A percentile compares a stretch with the other conserved stretches of the same genome.
phyloP scores from a whole-genome alignment of 2,329 filamentous ascomycete species.

The Phyllosticta citrichinensis region DNA sequence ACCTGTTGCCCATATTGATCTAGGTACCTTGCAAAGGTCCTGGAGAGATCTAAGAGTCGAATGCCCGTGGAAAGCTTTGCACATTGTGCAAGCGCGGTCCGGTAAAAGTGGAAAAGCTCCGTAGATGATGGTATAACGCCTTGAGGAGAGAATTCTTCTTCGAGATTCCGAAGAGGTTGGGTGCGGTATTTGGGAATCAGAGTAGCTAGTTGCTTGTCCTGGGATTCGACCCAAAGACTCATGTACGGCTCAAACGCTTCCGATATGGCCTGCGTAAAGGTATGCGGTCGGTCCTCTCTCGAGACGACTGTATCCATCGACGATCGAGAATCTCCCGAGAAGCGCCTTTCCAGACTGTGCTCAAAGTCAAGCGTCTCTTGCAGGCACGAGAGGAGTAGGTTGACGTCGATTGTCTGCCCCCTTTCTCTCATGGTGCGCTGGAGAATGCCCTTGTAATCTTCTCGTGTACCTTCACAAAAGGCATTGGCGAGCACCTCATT shows the following conservation, averaged over 20 bases:
- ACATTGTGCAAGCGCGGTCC: constrained; percentile 84
- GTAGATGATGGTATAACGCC: constrained; percentile 89
- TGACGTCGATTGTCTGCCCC: constrained; percentile 76
- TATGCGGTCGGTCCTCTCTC: constrained; percentile 61
- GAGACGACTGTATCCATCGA: constrained; percentile 88
- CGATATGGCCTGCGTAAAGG: constrained; percentile 84
- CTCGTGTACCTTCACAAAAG: constrained; percentile 90
- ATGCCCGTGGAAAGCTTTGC: constrained; percentile 91
- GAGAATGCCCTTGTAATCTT: constrained; percentile 90
- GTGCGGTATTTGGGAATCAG: constrained; percentile 82
- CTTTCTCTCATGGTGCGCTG: constrained; percentile 65
- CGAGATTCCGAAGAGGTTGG: constrained; percentile 67
- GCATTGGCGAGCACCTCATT: constrained; percentile 82
- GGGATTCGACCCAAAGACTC: constrained; percentile 92
- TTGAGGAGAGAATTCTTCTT: constrained; percentile 87
- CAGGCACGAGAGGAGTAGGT: constrained; percentile 75
- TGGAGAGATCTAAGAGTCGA: constrained; percentile 72
- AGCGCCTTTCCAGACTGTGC: constrained; percentile 76
- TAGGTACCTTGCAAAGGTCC: constrained; percentile 80
- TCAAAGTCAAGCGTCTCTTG: constrained; percentile 98
- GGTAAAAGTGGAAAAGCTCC: constrained; percentile 95
- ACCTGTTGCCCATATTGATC: constrained; percentile 95
- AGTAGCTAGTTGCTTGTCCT: constrained; percentile 74
- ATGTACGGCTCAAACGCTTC: constrained; percentile 96
- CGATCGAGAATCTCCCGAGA: constrained; percentile 59